phyloP scores from a whole-genome alignment of 805 yeast genomes.

The Saturnispora zaruensis region DNA sequence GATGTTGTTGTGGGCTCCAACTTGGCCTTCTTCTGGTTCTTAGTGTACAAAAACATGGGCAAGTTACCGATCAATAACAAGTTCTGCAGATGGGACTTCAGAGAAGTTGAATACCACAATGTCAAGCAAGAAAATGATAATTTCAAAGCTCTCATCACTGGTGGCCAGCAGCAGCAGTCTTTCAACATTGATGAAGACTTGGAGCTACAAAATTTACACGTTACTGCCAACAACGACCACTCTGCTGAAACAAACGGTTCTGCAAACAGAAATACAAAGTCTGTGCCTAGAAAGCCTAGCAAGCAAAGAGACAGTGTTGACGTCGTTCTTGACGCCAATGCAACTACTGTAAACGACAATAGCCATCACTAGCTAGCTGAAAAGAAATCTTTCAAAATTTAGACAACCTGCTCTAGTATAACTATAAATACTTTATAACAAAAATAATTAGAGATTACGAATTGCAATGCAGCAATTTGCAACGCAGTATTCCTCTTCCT shows the following conservation, averaged over 20 bases:
- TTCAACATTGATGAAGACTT: conserved; percentile 8
- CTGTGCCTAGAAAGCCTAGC: conserved; percentile 3
- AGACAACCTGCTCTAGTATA: background rate
- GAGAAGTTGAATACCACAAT: conserved; percentile 10
- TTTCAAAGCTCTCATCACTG: conserved; percentile 8
- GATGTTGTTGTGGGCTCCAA: conserved; percentile 92
- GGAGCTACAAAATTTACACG: conserved; percentile 10
- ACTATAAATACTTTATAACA: background rate
- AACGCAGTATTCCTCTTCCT: background rate
- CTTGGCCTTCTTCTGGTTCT: conserved; percentile 64
- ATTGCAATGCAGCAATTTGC: too few species aligned
- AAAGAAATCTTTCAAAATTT: too few species aligned
- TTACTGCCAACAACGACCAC: background rate
- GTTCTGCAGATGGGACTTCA: conserved; percentile 40
- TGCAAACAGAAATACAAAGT: background rate
- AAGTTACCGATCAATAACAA: conserved; percentile 46
- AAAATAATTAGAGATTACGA: background rate
- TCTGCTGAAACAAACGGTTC: background rate
- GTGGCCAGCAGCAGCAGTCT: background rate
- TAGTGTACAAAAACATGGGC: conserved; percentile 52
- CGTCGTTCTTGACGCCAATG: conserved; percentile 1
- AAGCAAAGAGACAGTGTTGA: conserved; percentile 8
- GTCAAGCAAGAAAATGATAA: conserved; percentile 18
- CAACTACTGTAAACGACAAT: background rate
- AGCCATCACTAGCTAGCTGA: background rate